A percentile compares a stretch with the other conserved stretches of the same genome.
phyloP scores from a whole-genome alignment of 2,329 filamentous ascomycete genomes.

The Monilinia polystroma region DNA sequence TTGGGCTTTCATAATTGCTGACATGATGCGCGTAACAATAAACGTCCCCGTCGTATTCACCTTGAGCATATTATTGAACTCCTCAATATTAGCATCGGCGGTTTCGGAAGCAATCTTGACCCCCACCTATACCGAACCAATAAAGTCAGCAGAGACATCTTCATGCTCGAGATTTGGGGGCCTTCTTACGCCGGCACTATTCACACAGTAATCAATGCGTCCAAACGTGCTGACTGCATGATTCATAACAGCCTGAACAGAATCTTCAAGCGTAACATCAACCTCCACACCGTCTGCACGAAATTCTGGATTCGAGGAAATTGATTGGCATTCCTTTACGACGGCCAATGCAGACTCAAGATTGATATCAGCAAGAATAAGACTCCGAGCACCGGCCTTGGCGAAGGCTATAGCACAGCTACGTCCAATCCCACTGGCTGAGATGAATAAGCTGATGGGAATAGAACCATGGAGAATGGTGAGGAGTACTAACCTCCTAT shows the following conservation, averaged over 20 bases:
- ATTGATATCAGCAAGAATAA: slow-evolving; percentile 24
- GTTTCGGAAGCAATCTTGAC: slow-evolving; percentile 4
- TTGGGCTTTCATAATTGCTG: slow-evolving; percentile 20
- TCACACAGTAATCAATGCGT: slow-evolving; percentile 25
- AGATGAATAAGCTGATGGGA: slow-evolving; percentile 1
- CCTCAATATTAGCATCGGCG: slow-evolving; percentile 19
- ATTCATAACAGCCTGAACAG: slow-evolving; percentile 7
- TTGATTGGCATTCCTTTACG: slow-evolving; percentile 11
- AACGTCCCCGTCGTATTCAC: slow-evolving; percentile 24
- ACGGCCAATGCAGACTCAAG: slow-evolving; percentile 1
- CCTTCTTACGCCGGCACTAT: slow-evolving; percentile 24
- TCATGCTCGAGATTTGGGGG: background rate
- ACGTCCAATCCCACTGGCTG: slow-evolving; percentile 25
- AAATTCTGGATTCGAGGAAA: slow-evolving; percentile 12
- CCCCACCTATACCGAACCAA: slow-evolving; percentile 17
- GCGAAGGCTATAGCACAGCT: slow-evolving; percentile 22
- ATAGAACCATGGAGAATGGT: background rate
- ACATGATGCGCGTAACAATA: slow-evolving; percentile 10
- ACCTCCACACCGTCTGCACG: background rate
- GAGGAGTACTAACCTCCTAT: background rate
- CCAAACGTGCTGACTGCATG: slow-evolving; percentile 17
- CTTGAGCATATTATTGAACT: slow-evolving; percentile 22
- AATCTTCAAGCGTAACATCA: slow-evolving; percentile 17
- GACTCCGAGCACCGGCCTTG: slow-evolving; percentile 7
- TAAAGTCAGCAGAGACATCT: background rate